These are phyloP conservation scores for Gastrodia elata DNA, from an alignment of 106 monocot genomes.

Conservation along the genomic window DNA sequence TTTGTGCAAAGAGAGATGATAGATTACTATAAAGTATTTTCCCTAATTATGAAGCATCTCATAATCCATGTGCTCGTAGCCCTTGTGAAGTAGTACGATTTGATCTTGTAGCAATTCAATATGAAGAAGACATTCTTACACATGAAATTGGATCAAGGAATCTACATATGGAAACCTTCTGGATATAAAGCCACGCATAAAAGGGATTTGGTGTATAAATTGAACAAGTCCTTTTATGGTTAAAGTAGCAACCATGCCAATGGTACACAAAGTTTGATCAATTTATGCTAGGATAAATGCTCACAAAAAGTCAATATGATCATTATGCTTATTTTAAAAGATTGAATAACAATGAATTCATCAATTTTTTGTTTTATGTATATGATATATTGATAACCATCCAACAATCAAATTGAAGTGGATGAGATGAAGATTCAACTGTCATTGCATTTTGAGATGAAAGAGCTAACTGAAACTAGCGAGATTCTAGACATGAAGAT, in stretches of 20 bases:
- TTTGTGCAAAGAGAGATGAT: neutral
- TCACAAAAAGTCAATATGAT: neutral
- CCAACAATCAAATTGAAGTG: no score
- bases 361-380: no score
- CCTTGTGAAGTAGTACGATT: rapidly evolving
- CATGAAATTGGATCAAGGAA: neutral
- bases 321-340: neutral
- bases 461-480: no score
- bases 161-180: neutral
- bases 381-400: no score
- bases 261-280: neutral
- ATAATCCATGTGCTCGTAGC: neutral
- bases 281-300: neutral
- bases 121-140: neutral
- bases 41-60: neutral
- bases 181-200: no score
- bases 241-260: neutral
- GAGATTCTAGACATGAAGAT: no score
- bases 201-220: neutral
- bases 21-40: neutral
- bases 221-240: neutral
- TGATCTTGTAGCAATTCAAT: neutral
- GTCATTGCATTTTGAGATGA: no score
- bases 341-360: no score
- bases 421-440: no score